These are phyloP conservation scores for Phytophthora capsici DNA, from an alignment of 352 stramenopile species.

Conservation along the genomic window DNA sequence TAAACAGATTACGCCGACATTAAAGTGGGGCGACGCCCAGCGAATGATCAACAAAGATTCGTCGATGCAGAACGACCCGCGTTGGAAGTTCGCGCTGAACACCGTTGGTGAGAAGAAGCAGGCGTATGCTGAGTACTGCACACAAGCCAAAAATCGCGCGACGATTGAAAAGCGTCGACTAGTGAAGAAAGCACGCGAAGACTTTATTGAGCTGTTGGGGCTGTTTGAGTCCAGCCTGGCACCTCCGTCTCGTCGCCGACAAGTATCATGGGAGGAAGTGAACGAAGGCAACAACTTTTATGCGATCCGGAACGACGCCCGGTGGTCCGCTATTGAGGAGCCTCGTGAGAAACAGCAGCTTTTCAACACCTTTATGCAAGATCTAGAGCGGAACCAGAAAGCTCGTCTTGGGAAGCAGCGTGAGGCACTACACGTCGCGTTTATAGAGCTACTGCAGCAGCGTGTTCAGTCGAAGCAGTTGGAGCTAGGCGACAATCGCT, in stretches of 20 bases:
- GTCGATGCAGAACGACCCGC: slow-evolving; percentile 56
- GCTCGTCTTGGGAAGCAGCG: slow-evolving; percentile 48
- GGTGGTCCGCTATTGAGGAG: slow-evolving; percentile 70
- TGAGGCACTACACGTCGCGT: slow-evolving; percentile 47
- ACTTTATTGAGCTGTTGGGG: slow-evolving; percentile 75
- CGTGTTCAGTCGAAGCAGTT: slow-evolving; percentile 44
- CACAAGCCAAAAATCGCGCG: slow-evolving; percentile 69
- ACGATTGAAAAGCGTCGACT: slow-evolving; percentile 71
- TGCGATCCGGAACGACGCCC: slow-evolving; percentile 66
- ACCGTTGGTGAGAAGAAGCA: slow-evolving; percentile 87
- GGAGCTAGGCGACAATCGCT: slow-evolving; percentile 20
- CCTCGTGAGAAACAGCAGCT: slow-evolving; percentile 72
- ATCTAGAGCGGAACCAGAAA: slow-evolving; percentile 63
- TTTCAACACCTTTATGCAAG: slow-evolving; percentile 71
- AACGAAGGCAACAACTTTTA: slow-evolving; percentile 54
- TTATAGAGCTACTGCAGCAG: slow-evolving; percentile 48
- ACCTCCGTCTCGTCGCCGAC: slow-evolving; percentile 23
- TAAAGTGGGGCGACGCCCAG: slow-evolving; percentile 82
- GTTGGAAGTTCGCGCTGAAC: slow-evolving; percentile 69
- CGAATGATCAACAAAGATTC: slow-evolving; percentile 65
- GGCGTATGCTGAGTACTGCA: slow-evolving; percentile 83
- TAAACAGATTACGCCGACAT: slow-evolving; percentile 64
- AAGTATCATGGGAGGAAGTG: slow-evolving; percentile 59
- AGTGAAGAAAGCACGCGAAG: slow-evolving; percentile 77
- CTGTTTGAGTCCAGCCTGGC: slow-evolving; percentile 55